phyloP scores from a whole-genome alignment of 305 asterid species.

The Solanum hybrid region DNA sequence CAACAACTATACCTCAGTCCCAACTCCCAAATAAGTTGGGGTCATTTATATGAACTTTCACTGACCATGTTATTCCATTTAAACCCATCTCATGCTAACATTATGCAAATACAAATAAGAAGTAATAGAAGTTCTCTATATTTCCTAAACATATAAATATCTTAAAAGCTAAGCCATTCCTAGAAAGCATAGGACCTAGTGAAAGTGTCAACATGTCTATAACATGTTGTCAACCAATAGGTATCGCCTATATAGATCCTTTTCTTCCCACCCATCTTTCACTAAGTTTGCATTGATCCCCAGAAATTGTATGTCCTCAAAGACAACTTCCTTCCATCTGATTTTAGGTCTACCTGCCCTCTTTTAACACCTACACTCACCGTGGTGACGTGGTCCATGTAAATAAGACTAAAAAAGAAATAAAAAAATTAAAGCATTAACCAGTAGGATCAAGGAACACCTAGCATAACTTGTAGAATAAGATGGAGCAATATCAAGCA shows the following conservation, averaged over 20 bases:
- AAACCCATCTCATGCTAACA: not conserved
- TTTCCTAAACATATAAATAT: not conserved
- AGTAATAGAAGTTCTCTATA: not conserved
- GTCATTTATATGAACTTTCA: not conserved
- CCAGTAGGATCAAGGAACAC: not conserved
- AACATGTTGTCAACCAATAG: not conserved
- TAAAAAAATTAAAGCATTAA: not conserved
- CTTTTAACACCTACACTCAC: not conserved
- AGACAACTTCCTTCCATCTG: not conserved
- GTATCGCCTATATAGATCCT: not conserved
- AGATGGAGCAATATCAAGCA: not conserved
- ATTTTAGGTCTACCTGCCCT: not conserved
- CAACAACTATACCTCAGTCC: not conserved
- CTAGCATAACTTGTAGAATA: not conserved
- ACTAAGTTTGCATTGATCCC: not conserved
- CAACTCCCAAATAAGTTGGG: not conserved
- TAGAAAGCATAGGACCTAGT: not conserved
- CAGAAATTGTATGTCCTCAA: not conserved
- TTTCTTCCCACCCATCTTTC: not conserved
- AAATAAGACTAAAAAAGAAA: not conserved
- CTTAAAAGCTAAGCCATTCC: not conserved
- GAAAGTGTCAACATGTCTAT: not conserved
- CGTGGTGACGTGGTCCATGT: not conserved
- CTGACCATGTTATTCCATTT: not conserved
- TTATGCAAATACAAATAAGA: not conserved